Conservation (phyloP, 352 stramenopile species). For the Globisporangium canariense region DNA sequence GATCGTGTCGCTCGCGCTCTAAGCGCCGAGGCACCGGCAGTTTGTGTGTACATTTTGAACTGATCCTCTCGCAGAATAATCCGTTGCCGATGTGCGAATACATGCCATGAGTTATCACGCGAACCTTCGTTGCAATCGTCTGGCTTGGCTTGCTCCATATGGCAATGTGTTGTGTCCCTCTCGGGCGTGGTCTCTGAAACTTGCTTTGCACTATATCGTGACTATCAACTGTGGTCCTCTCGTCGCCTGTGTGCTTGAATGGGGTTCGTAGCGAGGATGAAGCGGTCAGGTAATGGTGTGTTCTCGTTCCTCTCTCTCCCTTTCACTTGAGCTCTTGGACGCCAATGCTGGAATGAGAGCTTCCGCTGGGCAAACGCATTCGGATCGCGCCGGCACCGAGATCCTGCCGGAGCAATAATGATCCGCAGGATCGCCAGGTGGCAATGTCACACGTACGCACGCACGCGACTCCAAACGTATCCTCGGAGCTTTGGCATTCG, state of each 20-base stretch:
- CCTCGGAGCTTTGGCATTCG: not conserved
- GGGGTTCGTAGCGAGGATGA: not conserved
- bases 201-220: too few relatives aligned
- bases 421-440: not conserved
- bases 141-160: too few relatives aligned
- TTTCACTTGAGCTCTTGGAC: not conserved
- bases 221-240: too few relatives aligned
- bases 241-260: not conserved
- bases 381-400: not conserved
- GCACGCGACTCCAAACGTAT: not conserved
- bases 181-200: not conserved
- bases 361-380: not conserved
- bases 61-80: constrained; percentile 3
- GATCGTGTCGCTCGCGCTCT: constrained; percentile 10
- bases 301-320: not conserved
- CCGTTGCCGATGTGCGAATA: constrained; percentile 10
- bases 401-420: not conserved
- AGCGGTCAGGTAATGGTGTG: not conserved
- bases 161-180: too few relatives aligned
- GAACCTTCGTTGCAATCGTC: not conserved
- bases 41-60: constrained; percentile 12
- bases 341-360: not conserved
- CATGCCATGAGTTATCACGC: constrained; percentile 8
- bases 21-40: constrained; percentile 4
- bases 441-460: not conserved